phyloP scores from a whole-genome alignment of 2,329 filamentous ascomycete species.

The Cyphellophora europaea region DNA sequence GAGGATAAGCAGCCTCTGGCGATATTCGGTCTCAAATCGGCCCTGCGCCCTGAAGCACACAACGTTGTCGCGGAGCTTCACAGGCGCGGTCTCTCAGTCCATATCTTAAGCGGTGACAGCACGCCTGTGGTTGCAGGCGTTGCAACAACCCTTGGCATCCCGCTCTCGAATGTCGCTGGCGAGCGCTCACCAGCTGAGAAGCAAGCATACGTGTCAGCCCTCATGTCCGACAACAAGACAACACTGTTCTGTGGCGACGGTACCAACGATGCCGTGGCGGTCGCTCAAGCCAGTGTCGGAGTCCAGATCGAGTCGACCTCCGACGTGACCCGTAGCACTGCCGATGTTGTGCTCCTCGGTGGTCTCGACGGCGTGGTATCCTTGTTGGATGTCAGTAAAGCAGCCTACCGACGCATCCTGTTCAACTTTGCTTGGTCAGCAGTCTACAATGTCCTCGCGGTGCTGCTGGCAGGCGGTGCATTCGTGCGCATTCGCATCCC shows the following conservation, averaged over 20 bases:
- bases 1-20: constrained; percentile 31
- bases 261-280: constrained; percentile 66
- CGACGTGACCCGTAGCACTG: constrained; percentile 57
- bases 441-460: constrained; percentile 60
- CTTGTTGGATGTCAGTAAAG: constrained; percentile 44
- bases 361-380: constrained; percentile 49
- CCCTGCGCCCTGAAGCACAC: constrained; percentile 40
- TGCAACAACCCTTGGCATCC: constrained; percentile 34
- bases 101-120: constrained; percentile 51
- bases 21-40: constrained; percentile 42
- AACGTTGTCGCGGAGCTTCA: constrained; percentile 43
- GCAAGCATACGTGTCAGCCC: constrained; percentile 38
- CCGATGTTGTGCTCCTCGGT: constrained; percentile 60
- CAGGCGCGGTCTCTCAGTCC: constrained; percentile 38
- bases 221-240: constrained; percentile 17
- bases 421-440: constrained; percentile 65
- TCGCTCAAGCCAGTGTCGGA: constrained; percentile 62
- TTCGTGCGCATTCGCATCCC: constrained; percentile 52
- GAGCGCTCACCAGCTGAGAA: constrained; percentile 47
- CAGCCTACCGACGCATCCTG: constrained; percentile 38
- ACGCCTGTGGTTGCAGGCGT: constrained; percentile 36
- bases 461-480: constrained; percentile 57
- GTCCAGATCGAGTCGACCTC: constrained; percentile 56
- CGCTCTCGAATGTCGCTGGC: constrained; percentile 30
- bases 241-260: constrained; percentile 69